phyloP scores from a whole-genome alignment of 768 basidiomycete genomes.

The Suillus weaverae region DNA sequence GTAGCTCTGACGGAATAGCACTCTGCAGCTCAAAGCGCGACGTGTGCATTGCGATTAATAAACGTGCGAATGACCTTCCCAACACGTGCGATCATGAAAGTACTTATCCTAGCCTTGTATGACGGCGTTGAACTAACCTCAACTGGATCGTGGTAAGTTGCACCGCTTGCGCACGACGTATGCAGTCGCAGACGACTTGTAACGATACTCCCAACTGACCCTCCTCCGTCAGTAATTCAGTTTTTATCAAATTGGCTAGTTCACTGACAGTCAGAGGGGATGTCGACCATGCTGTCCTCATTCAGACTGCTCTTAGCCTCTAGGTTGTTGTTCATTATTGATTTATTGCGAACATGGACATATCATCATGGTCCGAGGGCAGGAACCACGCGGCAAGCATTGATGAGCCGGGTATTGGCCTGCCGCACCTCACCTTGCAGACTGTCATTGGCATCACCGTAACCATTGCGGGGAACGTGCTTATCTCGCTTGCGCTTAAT shows the following conservation, averaged over 20 bases:
- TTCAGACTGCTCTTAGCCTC: neutral
- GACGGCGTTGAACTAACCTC: neutral
- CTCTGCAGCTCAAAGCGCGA: neutral
- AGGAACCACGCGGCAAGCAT: conserved; percentile 2
- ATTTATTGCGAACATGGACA: neutral
- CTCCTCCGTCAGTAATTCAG: neutral
- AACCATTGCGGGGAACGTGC: conserved; percentile 80
- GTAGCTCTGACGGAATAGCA: neutral
- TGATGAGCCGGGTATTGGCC: conserved; percentile 35
- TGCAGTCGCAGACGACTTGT: neutral
- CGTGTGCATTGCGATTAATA: conserved; percentile 1
- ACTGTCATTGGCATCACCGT: conserved; percentile 78
- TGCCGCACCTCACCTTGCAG: conserved; percentile 55
- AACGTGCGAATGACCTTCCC: conserved; percentile 25
- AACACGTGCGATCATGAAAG: neutral
- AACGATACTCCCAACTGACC: neutral
- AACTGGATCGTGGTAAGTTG: neutral
- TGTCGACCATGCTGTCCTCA: neutral
- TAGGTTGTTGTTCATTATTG: neutral
- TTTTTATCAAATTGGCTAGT: neutral
- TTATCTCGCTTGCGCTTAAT: conserved; percentile 90
- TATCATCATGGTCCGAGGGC: conserved; percentile 13
- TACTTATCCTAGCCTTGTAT: neutral
- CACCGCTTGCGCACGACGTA: neutral
- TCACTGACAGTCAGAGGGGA: neutral